phyloP scores from a whole-genome alignment of 768 basidiomycete genomes.

The Phaffia australis region DNA sequence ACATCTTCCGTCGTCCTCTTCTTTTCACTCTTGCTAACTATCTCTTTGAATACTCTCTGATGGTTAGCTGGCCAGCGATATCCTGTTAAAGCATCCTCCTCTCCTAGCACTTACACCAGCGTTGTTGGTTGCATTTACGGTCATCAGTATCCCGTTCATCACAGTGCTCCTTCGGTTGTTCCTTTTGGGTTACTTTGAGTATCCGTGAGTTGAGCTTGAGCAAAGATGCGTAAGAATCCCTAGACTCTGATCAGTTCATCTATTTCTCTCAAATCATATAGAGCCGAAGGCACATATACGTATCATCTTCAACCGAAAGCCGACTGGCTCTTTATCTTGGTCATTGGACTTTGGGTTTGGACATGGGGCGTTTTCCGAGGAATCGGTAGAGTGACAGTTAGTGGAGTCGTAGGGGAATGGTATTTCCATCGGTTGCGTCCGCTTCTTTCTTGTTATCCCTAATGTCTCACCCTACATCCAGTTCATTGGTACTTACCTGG shows the following conservation, averaged over 20 bases:
- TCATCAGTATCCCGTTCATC: slow-evolving; percentile 35
- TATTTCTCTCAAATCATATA: neutral
- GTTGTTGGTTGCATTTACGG: slow-evolving; percentile 34
- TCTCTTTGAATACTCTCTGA: neutral
- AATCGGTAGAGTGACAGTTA: slow-evolving; percentile 59
- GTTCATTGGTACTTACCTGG: slow-evolving; percentile 12
- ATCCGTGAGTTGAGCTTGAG: slow-evolving; percentile 30
- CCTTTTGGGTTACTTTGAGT: slow-evolving; percentile 38
- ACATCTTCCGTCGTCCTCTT: neutral
- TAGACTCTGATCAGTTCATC: neutral
- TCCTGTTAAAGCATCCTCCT: slow-evolving; percentile 37
- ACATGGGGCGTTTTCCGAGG: slow-evolving; percentile 70
- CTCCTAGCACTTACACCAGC: slow-evolving; percentile 36
- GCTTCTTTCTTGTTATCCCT: neutral
- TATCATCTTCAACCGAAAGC: slow-evolving; percentile 56
- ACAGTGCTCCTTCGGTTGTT: slow-evolving; percentile 36
- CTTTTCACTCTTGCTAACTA: neutral
- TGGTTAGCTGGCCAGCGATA: slow-evolving; percentile 33
- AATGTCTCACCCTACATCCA: neutral
- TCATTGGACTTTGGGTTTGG: slow-evolving; percentile 55
- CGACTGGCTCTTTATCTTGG: slow-evolving; percentile 59
- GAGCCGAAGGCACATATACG: slow-evolving; percentile 39
- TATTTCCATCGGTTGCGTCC: slow-evolving; percentile 59
- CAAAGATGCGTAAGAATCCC: neutral
- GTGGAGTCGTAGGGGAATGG: slow-evolving; percentile 82